A percentile compares a stretch with the other conserved stretches of the same genome.
phyloP scores from a whole-genome alignment of 2,329 filamentous ascomycete species.

The Pestalotiopsis sp. region DNA sequence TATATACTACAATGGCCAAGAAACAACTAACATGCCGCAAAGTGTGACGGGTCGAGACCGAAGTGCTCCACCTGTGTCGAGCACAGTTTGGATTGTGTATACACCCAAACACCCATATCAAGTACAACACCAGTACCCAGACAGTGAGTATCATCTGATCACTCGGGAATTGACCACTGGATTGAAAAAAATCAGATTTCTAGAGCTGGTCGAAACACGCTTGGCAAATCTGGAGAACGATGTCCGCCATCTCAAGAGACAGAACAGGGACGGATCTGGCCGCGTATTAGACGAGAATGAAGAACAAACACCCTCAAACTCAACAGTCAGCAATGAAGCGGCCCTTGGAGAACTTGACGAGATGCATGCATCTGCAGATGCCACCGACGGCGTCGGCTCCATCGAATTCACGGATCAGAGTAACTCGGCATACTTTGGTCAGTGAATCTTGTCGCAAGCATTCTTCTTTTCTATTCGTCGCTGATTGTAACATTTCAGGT shows the following conservation, averaged over 20 bases:
- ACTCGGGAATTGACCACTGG: not conserved
- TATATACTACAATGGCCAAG: not conserved
- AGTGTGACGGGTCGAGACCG: slow-evolving; percentile 9
- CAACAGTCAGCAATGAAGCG: not conserved
- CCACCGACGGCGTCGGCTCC: slow-evolving; percentile 7
- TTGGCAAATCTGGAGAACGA: slow-evolving; percentile 9
- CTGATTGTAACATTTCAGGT: not conserved
- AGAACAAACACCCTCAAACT: not conserved
- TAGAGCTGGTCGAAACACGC: slow-evolving; percentile 6
- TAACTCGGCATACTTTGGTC: slow-evolving; percentile 8
- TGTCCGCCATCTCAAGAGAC: not conserved
- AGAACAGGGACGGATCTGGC: not conserved
- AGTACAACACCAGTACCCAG: slow-evolving; percentile 6
- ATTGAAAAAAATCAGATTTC: not conserved
- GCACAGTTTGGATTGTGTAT: slow-evolving; percentile 7
- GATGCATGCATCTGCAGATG: not conserved
- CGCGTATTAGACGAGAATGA: not conserved
- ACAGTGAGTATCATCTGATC: not conserved
- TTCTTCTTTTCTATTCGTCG: not conserved
- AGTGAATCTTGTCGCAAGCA: not conserved
- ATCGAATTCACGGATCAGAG: slow-evolving; percentile 11
- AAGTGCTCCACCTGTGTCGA: slow-evolving; percentile 5
- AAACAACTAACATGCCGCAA: not conserved
- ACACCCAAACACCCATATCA: slow-evolving; percentile 5
- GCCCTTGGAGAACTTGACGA: not conserved